Percentiles rank a stretch among this genome's conserved stretches.
Evolutionary conservation across 129 eudicot species (phyloP).

Genomic region (Tagetes erecta): DNA sequence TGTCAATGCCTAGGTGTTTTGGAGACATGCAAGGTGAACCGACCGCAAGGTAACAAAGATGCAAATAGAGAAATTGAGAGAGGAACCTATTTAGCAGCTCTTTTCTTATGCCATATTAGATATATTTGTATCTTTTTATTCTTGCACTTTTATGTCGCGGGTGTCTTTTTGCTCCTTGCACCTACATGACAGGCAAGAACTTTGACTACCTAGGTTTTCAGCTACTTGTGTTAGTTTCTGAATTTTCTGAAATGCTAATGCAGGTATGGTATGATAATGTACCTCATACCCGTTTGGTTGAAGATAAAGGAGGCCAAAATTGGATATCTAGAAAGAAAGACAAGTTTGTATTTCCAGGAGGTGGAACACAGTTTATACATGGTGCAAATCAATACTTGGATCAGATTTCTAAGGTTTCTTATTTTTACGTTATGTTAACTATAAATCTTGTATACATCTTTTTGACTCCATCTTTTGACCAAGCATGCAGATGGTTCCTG

Average conservation of each 20-base stretch:
- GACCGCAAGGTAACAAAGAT: no score
- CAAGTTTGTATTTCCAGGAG: slow-evolving; percentile 69
- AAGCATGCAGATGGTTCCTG: slow-evolving; percentile 73
- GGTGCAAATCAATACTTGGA: slow-evolving; percentile 77
- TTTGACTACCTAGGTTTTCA: not conserved
- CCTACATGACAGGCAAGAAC: not conserved
- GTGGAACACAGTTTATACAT: slow-evolving; percentile 64
- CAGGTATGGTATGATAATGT: slow-evolving; percentile 90
- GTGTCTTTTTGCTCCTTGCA: not conserved
- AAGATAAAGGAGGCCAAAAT: slow-evolving; percentile 79
- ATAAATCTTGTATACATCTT: slow-evolving; percentile 17
- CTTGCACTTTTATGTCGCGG: not conserved
- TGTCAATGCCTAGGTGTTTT: no score
- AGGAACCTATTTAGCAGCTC: no score
- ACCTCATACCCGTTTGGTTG: slow-evolving; percentile 64
- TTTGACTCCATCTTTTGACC: slow-evolving; percentile 27
- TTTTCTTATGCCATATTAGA: no score
- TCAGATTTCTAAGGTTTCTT: slow-evolving; percentile 70
- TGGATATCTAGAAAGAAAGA: slow-evolving; percentile 64
- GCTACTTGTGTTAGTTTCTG: not conserved
- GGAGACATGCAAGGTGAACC: not conserved
- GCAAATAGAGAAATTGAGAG: no score
- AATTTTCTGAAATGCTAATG: slow-evolving; percentile 13
- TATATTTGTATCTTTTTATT: no score
- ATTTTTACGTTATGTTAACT: slow-evolving; percentile 2